Base-by-base conservation (phyloP, 768 basidiomycete genomes). In the Cystofilobasidium ferigula region DNA sequence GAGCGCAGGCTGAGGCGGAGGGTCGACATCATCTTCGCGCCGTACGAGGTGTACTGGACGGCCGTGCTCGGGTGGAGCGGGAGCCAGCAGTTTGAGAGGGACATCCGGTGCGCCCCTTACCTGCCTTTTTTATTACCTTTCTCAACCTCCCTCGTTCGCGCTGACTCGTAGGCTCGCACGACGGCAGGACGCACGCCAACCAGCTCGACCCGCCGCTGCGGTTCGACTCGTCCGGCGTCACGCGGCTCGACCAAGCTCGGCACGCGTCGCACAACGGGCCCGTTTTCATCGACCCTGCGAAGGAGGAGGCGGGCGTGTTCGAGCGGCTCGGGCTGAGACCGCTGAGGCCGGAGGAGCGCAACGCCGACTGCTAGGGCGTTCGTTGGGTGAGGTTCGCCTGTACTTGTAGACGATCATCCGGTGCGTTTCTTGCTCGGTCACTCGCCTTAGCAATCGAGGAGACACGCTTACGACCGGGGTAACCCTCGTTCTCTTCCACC, bases 41-140 rank as follows among this genome's bases (percentile, higher is more conserved):
- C 82, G 1, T 84, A 85, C 10, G 82, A 84, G 67, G 79, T 85
- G 0, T 94, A 93, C 71, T 91, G 89, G 84, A 86, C 87, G 0
- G 89, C 89, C 0, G 83, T 95, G 1, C 80, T 90, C 32, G 92
- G 93, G 61, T 97, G 92, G 92, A 86, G 86, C 7, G 91, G 92
- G 0, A 91, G 87, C 6, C 89, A 82, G 68, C 86, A 89, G 84
- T 94, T 95, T 73, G 83, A 94, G 75, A 79, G 89, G 32, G 92
- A 94, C 75, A 74, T 95, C 58, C 80, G 88, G 69, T 84, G 82
- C 86, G 86, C 1, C 87, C 71, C 69, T 82, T 76, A 86, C 84
- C 69, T 34, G 78, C 64, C n/a, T 45, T 10, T 0, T 10, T 40
- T 30, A 26, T 20, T 42, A 47, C 35, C 2, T 32, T 12, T 35